A percentile compares a stretch with the other conserved stretches of the same genome.
Evolutionary conservation across 106 monocot species (phyloP).

Genomic region (Xerophyta viscosa): DNA sequence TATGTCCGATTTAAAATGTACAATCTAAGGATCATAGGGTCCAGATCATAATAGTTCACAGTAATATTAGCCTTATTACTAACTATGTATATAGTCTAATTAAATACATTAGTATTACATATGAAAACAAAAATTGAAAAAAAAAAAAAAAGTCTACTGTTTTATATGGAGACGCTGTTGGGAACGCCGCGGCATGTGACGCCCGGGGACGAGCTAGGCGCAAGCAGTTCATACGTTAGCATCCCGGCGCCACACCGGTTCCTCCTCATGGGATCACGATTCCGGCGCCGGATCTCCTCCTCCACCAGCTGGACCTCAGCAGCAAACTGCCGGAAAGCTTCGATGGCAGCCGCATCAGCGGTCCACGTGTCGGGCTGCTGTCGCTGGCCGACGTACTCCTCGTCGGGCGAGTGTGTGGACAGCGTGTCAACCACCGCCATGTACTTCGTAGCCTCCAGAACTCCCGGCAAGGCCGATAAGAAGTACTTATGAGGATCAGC

Average conservation of each 20-base stretch:
- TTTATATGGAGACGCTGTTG: conserved; percentile 75
- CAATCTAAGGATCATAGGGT: no score
- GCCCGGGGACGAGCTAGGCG: conserved; percentile 60
- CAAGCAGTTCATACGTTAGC: conserved; percentile 65
- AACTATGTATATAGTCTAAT: no score
- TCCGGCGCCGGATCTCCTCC: conserved; percentile 58
- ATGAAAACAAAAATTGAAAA: no score
- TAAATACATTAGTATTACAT: no score
- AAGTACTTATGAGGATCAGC: conserved; percentile 66
- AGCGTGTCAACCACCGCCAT: conserved; percentile 93
- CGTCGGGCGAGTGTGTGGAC: conserved; percentile 92
- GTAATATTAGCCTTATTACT: no score
- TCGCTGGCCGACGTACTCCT: conserved; percentile 78
- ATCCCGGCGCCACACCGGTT: conserved; percentile 88
- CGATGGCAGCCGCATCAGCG: conserved; percentile 18
- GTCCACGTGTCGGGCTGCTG: conserved; percentile 24
- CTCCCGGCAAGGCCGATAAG: conserved; percentile 56
- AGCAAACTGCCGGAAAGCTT: conserved; percentile 42
- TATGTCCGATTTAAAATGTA: no score
- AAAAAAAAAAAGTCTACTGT: no score
- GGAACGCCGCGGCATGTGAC: conserved; percentile 86
- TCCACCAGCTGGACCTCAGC: conserved; percentile 44
- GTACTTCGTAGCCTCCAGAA: conserved; percentile 74
- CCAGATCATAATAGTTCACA: no score
- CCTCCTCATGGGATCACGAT: conserved; percentile 31